Evolutionary conservation across 2,329 filamentous ascomycete genomes (phyloP).

Genomic region (Nemania abortiva): DNA sequence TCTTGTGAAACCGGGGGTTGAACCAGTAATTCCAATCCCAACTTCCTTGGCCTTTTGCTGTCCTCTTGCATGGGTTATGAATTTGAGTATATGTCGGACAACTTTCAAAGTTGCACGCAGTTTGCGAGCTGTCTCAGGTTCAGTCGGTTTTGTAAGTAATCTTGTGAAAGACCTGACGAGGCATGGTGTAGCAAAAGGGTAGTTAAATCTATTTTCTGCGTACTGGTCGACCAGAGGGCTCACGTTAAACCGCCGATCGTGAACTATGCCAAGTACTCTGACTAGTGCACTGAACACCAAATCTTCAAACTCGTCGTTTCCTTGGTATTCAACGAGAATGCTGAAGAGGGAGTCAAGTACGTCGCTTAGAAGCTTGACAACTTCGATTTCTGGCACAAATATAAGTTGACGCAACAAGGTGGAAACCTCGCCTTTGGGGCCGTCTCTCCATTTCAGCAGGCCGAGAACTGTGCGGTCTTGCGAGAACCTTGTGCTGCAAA

Average conservation of each 20-base stretch:
- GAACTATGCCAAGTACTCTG: slow-evolving; percentile 89
- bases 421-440: slow-evolving; percentile 76
- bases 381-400: slow-evolving; percentile 96
- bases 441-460: slow-evolving; percentile 86
- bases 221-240: slow-evolving; percentile 92
- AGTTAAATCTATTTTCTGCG: slow-evolving; percentile 88
- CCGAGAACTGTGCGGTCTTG: slow-evolving; percentile 90
- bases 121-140: slow-evolving; percentile 84
- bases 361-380: slow-evolving; percentile 91
- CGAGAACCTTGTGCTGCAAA: slow-evolving; percentile 95
- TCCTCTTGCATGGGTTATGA: slow-evolving; percentile 88
- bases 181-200: slow-evolving; percentile 90
- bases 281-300: slow-evolving; percentile 91
- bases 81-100: slow-evolving; percentile 90
- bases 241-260: slow-evolving; percentile 93
- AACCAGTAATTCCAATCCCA: slow-evolving; percentile 84
- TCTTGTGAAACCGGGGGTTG: slow-evolving; percentile 79
- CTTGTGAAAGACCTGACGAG: slow-evolving; percentile 88
- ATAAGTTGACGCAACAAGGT: slow-evolving; percentile 83
- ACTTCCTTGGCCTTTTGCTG: slow-evolving; percentile 92
- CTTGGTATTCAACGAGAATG: slow-evolving; percentile 90
- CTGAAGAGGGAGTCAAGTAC: slow-evolving; percentile 93
- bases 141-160: slow-evolving; percentile 83
- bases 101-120: slow-evolving; percentile 95
- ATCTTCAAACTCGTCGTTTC: slow-evolving; percentile 92